Evolutionary conservation across 2,329 filamentous ascomycete genomes (phyloP).

Genomic region (Fusarium piperis): DNA sequence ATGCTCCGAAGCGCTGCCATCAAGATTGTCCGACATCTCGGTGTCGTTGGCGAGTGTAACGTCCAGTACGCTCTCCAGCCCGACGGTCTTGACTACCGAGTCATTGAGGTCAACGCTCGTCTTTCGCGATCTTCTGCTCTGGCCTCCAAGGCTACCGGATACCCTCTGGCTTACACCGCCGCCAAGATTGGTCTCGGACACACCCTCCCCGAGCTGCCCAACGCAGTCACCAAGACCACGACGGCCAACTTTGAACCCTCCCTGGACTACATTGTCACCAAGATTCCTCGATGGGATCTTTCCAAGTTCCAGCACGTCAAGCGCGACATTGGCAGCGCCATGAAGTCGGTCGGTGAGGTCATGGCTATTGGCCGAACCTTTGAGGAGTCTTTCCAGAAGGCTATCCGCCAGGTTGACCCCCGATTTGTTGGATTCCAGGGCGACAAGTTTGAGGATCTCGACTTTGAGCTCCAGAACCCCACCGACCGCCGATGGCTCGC

Average conservation of each 20-base stretch:
- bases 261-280: slow-evolving; percentile 97
- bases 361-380: slow-evolving; percentile 99
- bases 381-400: slow-evolving; percentile 99
- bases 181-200: slow-evolving; percentile 96
- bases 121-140: slow-evolving; percentile 94
- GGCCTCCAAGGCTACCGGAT: slow-evolving; percentile 96
- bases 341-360: slow-evolving; percentile 99
- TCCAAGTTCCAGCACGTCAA: slow-evolving; percentile 99
- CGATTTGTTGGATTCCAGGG: slow-evolving; percentile 93
- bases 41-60: slow-evolving; percentile 98
- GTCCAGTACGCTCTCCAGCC: slow-evolving; percentile 98
- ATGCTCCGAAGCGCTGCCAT: slow-evolving; percentile 98
- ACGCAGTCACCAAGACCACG: slow-evolving; percentile 97
- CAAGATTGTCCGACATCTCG: slow-evolving; percentile 95
- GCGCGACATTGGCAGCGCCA: slow-evolving; percentile 94
- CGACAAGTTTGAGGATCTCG: slow-evolving; percentile 91
- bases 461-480: slow-evolving; percentile 89
- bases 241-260: slow-evolving; percentile 99
- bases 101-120: slow-evolving; percentile 98
- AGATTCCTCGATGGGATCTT: slow-evolving; percentile 98
- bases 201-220: slow-evolving; percentile 93
- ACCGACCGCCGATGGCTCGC: slow-evolving; percentile 97
- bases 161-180: slow-evolving; percentile 94
- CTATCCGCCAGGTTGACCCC: slow-evolving; percentile 95
- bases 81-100: slow-evolving; percentile 95